Base-by-base conservation (phyloP, 495 filamentous ascomycete genomes). In the Penicillium angulare region DNA sequence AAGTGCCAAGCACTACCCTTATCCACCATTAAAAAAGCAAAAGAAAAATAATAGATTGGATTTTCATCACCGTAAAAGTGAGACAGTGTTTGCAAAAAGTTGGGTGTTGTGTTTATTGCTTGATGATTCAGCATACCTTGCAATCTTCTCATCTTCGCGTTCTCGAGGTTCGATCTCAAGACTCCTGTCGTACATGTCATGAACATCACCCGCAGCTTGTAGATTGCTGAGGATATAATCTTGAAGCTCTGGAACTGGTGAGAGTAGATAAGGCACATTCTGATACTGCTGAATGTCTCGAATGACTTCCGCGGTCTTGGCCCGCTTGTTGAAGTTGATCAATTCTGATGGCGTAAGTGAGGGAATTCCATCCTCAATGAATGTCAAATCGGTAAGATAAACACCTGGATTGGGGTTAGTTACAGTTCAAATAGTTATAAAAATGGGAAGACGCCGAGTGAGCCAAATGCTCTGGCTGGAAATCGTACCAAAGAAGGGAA, bases 111-210 rank as follows among this genome's bases (percentile, higher is more conserved):
- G 67, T 46, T 75, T 66, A 66, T 59, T 65, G 61, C 55, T 63
- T 50, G 59, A 40, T 49, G 52, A 29, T 53, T 66, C 61, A 48
- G 72, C 74, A 69, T 80, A 89, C 86, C 86, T 87, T 68, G 86
- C 85, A 75, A 90, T 89, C 75, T 89, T 89, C 72, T 98, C 93
- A 67, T 98, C 93, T 69, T 97, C 93, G 56, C 93, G 80, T 72
- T 97, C 93, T 58, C 95, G 79, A 38, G 95, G 93, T 69, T 98
- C 93, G 43, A 98, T 86, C 53, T 82, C 78, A 76, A 97, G 77
- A 65, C 89, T 95, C 73, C 87, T 87, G 63, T 97, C 90, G 71
- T 97, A 98, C 95, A 97, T 97, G 76, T 97, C 91, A 68, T 97
- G 91, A 52, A 98, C 92, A 64, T 97, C 95, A 35, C 88, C 87